phyloP scores from a whole-genome alignment of 176 grass and related monocot species.

The Raddia guianensis region DNA sequence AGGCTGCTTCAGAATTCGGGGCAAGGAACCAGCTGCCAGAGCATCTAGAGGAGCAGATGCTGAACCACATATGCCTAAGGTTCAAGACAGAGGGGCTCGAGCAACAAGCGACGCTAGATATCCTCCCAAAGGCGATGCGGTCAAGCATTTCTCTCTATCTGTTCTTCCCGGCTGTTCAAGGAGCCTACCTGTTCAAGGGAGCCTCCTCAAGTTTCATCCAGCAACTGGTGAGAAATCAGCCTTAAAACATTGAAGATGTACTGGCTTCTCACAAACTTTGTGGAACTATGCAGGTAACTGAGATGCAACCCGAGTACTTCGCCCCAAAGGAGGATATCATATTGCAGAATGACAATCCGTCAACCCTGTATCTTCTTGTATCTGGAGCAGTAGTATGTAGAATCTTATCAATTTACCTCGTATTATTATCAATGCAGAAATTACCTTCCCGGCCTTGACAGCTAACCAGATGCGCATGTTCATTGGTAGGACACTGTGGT shows the following conservation, averaged over 20 bases:
- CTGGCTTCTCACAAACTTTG: neutral
- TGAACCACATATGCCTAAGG: slow-evolving; percentile 81
- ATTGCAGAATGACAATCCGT: slow-evolving; percentile 72
- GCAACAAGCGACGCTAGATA: slow-evolving; percentile 73
- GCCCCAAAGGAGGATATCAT: slow-evolving; percentile 82
- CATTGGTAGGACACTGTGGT: slow-evolving; percentile 51
- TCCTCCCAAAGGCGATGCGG: slow-evolving; percentile 76
- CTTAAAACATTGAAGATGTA: neutral
- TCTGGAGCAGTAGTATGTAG: slow-evolving; percentile 69
- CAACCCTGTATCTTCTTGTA: slow-evolving; percentile 73
- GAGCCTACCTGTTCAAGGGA: slow-evolving; percentile 76
- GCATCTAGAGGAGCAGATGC: slow-evolving; percentile 77
- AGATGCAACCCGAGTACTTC: slow-evolving; percentile 75
- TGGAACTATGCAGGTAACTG: slow-evolving; percentile 13
- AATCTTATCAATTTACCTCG: neutral
- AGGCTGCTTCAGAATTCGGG: slow-evolving; percentile 68
- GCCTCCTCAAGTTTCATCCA: slow-evolving; percentile 79
- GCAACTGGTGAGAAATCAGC: slow-evolving; percentile 60
- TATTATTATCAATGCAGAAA: neutral
- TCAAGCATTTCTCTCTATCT: slow-evolving; percentile 73
- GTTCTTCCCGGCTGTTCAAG: slow-evolving; percentile 68
- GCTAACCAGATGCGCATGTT: neutral
- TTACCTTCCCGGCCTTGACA: neutral
- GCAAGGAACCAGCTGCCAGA: slow-evolving; percentile 81
- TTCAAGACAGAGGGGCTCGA: slow-evolving; percentile 84